Evolutionary conservation across 2,329 filamentous ascomycete genomes (phyloP).

Genomic region (Sclerotiophoma versabilis): DNA sequence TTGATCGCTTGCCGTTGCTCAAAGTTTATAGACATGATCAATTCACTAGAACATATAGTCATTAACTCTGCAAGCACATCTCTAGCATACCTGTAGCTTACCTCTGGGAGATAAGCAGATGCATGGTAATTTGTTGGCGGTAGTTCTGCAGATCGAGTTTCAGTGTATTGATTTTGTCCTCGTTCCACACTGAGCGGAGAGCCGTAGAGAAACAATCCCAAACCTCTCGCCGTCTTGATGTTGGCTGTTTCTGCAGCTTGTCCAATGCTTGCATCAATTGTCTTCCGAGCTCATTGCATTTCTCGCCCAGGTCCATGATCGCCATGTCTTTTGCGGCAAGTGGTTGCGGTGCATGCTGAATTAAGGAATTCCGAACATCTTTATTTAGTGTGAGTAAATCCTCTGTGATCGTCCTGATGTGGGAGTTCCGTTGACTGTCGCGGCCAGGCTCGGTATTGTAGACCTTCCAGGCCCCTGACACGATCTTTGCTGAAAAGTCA

Average conservation of each 20-base stretch:
- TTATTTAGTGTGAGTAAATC: neutral
- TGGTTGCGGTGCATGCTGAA: neutral
- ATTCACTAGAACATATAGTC: neutral
- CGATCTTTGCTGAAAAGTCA: slow-evolving; percentile 12
- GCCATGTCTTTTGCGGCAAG: neutral
- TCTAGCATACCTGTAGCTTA: too few relatives aligned
- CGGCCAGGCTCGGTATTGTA: neutral
- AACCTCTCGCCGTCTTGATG: too few relatives aligned
- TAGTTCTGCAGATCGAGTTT: slow-evolving; percentile 8
- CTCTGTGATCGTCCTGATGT: neutral
- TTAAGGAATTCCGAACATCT: neutral
- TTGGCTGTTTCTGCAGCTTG: neutral
- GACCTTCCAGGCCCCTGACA: slow-evolving; percentile 2
- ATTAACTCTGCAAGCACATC: neutral
- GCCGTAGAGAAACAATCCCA: neutral
- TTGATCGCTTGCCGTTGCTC: too few relatives aligned
- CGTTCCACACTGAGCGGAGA: slow-evolving; percentile 10
- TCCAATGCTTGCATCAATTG: neutral
- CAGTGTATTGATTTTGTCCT: slow-evolving; percentile 7
- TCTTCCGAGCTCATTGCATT: neutral
- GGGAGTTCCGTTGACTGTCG: neutral
- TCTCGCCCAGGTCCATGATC: neutral
- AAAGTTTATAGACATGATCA: neutral
- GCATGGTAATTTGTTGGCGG: slow-evolving; percentile 15
- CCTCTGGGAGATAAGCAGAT: neutral